A percentile compares a stretch with the other conserved stretches of the same genome.
These are phyloP conservation scores for Kuraishia piskuri DNA, from an alignment of 805 yeast species.

Conservation along the genomic window DNA sequence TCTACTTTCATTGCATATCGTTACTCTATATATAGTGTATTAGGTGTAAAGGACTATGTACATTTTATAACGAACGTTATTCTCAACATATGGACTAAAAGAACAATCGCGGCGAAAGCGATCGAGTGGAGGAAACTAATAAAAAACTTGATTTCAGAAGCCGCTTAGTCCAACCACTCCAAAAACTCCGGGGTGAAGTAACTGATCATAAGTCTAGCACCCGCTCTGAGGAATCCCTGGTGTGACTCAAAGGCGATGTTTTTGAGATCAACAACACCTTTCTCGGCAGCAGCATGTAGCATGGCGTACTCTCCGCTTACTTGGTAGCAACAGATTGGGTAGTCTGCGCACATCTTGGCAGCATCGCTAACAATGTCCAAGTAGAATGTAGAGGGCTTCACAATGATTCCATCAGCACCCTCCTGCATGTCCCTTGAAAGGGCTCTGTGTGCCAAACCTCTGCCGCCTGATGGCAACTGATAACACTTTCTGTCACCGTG, in stretches of 20 bases:
- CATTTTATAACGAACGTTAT: background rate
- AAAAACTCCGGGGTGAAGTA: constrained; percentile 94
- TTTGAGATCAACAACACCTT: constrained; percentile 83
- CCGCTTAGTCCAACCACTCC: constrained; percentile 65
- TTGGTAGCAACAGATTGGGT: constrained; percentile 92
- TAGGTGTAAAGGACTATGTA: background rate
- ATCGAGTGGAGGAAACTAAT: background rate
- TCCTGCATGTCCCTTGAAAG: constrained; percentile 76
- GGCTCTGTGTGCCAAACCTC: constrained; percentile 92
- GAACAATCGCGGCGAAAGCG: background rate
- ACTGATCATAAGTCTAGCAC: constrained; percentile 84
- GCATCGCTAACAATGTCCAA: constrained; percentile 89
- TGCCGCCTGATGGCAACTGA: constrained; percentile 88
- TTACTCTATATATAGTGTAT: background rate
- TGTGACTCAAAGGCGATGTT: constrained; percentile 78
- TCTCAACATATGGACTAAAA: background rate
- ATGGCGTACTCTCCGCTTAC: constrained; percentile 97
- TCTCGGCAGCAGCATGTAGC: constrained; percentile 97
- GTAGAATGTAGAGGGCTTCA: constrained; percentile 94
- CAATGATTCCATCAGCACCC: constrained; percentile 93
- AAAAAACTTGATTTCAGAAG: background rate
- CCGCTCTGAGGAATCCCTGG: constrained; percentile 88
- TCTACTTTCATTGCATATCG: background rate
- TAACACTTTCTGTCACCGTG: constrained; percentile 88
- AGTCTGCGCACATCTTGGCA: constrained; percentile 66